A percentile compares a stretch with the other conserved stretches of the same genome.
phyloP scores from a whole-genome alignment of 2,329 filamentous ascomycete genomes.

The Trichoderma citrinoviride region DNA sequence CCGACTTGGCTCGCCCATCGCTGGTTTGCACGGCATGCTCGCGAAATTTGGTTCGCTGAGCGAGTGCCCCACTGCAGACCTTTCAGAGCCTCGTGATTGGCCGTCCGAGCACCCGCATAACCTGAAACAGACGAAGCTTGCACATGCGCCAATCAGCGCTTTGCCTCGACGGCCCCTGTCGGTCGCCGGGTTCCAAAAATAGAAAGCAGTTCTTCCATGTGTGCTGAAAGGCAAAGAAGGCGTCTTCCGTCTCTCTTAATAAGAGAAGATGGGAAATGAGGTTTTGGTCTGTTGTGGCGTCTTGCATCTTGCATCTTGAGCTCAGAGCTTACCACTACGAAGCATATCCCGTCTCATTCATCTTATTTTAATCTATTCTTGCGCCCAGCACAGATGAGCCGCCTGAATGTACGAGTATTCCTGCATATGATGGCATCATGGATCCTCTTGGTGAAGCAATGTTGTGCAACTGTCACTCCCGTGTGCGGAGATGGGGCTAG shows the following conservation, averaged over 20 bases:
- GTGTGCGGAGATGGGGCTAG: neutral
- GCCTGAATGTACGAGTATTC: neutral
- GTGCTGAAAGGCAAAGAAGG: neutral
- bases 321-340: neutral
- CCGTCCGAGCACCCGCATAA: constrained; percentile 23
- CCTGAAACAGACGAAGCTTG: constrained; percentile 27
- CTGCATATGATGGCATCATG: constrained; percentile 3
- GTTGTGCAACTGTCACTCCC: neutral
- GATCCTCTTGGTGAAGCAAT: neutral
- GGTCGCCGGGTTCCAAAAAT: constrained; percentile 25
- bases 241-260: too few species aligned
- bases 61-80: neutral
- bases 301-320: neutral
- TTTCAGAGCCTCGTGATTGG: constrained; percentile 23
- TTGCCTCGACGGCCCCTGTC: neutral
- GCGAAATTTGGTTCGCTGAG: neutral
- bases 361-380: neutral
- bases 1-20: too few species aligned
- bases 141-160: constrained; percentile 23
- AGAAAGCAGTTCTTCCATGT: constrained; percentile 15
- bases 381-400: neutral
- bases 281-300: neutral
- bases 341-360: neutral
- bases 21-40: neutral
- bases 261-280: neutral